Base-by-base conservation (phyloP, 345 rosid species). In the Hibiscus tridactylites region DNA sequence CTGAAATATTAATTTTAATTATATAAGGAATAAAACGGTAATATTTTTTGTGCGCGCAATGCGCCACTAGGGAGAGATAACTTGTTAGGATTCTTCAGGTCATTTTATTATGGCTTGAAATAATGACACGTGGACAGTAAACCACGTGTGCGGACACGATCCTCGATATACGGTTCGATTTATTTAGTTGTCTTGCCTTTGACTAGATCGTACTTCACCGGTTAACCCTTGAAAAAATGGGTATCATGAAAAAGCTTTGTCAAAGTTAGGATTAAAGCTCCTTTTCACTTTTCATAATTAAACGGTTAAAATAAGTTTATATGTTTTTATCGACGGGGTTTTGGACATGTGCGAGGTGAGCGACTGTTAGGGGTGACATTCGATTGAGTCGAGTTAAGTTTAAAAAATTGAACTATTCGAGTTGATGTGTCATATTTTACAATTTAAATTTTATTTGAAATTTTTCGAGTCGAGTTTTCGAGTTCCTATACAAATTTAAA, bases 121-220 rank as follows among this genome's bases (percentile, higher is more conserved):
- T 24, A 3, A 15, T 26, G 58, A 66, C 39, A 26, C 71, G 58
- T 47, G 57, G 57, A 15, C 15, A 53, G 2, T 65, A 21, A 26
- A 47, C 37, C 57, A 66, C 24, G 58, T 66, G 71, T 66, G 12
- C 8, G 58, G 71, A 66, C 71, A 66, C 13, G 71, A 66, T 66
- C 71, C 71, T 66, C 31, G 15, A 47, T 5, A 47, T 47, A 26
- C 24, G 71, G 24, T 66, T 47, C 15, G 17, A 0, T 44, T 26
- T 37, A n/a, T 16, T 35, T 3, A 17, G 29, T 39, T 17, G 31
- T 21, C 9, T 64, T 17, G 68, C 54, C 15, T 37, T 65, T 65
- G 52, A 19, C 31, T 6, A 0, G 21, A 1, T 52, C 21, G n/a
- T n/a, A 52, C 57, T 12, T 10, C 44, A 13, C 6, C 24, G 24